Base-by-base conservation (phyloP, 257 asterid species). In the Solanum appendiculatum region DNA sequence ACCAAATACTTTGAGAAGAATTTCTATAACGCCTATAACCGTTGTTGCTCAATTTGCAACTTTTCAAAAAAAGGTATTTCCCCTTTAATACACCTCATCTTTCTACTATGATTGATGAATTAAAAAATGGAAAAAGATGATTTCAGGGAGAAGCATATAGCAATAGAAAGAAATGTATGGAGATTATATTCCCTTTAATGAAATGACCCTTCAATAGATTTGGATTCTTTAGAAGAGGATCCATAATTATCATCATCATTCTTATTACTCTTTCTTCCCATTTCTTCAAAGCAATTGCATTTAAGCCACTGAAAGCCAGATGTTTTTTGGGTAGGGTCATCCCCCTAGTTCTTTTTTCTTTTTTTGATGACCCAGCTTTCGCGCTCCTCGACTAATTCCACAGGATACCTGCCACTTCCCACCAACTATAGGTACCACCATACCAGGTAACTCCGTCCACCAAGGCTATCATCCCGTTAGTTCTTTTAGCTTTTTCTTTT, bases 201-300 rank as follows among this genome's bases (percentile, higher is more conserved):
- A 48, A 64, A 39, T 73, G 78, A 84, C 60, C 86, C 86, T 60
- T 58, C 64, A 84, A 18, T 1, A 84, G 86, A 84, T 84, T 84
- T 84, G 86, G 80, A 66, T 84, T 84, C 86, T 84, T 84, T 84
- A 60, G 60, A 14, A 46, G 60, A 40, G 86, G 86, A 27, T 63
- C 80, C 86, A 39, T 64, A 3, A 63, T 63, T 23, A 11, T 84
- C 40, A 64, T 84, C 40, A 64, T 27, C 31, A 84, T 64, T 7
- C 10, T 84, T 33, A 66, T 64, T 69, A 15, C 86, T 84, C 64
- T 84, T 64, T 36, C 27, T 21, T 64, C 80, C 86, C 66, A 27
- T 44, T 80, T 46, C 11, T 48, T 29, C 85, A 80, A 80, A 80
- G 44, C 23, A 80, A 78, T 78, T 78, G 85, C 44, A 80, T 29